Percentiles rank a stretch among this genome's conserved stretches.
These are phyloP conservation scores for Trebouxia sp. DNA, from an alignment of 139 green algal species.

Conservation along the genomic window DNA sequence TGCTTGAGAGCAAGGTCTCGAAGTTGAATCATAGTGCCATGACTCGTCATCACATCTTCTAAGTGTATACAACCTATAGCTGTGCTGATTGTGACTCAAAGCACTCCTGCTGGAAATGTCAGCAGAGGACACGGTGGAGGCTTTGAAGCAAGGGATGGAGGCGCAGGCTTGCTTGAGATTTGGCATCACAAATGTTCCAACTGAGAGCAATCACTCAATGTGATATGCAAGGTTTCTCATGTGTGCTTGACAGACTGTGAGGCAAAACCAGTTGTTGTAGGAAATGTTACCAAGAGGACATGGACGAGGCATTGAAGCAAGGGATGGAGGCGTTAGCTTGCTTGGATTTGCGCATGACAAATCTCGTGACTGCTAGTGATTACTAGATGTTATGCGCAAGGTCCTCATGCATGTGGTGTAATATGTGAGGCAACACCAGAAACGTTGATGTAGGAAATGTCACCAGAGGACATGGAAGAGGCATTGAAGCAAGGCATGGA, in stretches of 20 bases:
- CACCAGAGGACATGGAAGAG: slow-evolving; percentile 38
- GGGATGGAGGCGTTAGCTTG: slow-evolving; percentile 31
- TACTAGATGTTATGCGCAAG: slow-evolving; percentile 34
- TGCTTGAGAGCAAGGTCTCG: too few relatives aligned
- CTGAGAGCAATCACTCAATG: too few relatives aligned
- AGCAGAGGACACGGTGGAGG: slow-evolving; percentile 38
- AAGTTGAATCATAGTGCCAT: too few relatives aligned
- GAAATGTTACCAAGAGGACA: slow-evolving; percentile 34
- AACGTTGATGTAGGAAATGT: slow-evolving; percentile 34
- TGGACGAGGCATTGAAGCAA: slow-evolving; percentile 35
- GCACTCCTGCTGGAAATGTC: slow-evolving; percentile 33
- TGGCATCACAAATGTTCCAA: too few relatives aligned
- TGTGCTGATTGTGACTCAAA: too few relatives aligned
- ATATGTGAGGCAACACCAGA: slow-evolving; percentile 28
- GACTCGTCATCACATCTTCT: too few relatives aligned
- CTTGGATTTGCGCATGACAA: too few relatives aligned
- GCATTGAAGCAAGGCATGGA: slow-evolving; percentile 31
- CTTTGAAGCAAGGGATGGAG: slow-evolving; percentile 31
- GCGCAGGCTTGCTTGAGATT: slow-evolving; percentile 29
- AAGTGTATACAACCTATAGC: too few relatives aligned
- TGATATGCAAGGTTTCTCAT: too few relatives aligned
- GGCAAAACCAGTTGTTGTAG: too few relatives aligned
- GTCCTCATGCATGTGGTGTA: slow-evolving; percentile 30
- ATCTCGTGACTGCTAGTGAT: too few relatives aligned
- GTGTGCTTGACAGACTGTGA: too few relatives aligned